A percentile compares a stretch with the other conserved stretches of the same genome.
Conservation (phyloP, 176 grass and related monocot species). For the Zoysia japonica region DNA sequence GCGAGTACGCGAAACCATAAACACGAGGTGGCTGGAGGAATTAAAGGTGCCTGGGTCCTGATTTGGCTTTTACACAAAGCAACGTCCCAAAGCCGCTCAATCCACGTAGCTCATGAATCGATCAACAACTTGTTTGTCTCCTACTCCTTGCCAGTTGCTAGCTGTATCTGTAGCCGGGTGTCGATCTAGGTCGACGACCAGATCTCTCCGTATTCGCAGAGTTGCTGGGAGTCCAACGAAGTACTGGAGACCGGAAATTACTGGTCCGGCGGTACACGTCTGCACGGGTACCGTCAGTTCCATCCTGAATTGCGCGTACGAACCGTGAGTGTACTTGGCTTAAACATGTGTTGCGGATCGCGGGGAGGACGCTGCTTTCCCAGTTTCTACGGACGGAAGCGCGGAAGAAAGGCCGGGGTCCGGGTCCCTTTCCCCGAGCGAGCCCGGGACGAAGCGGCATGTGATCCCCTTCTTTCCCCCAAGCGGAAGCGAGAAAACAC, state of each 20-base stretch:
- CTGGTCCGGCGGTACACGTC: background rate
- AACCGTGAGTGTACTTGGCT: background rate
- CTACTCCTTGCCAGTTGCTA: background rate
- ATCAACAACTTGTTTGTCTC: background rate
- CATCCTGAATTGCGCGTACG: background rate
- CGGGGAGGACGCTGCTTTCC: background rate
- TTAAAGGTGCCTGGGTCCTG: slow-evolving; percentile 12
- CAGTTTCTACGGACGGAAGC: slow-evolving; percentile 17
- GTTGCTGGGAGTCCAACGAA: background rate
- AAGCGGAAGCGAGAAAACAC: background rate
- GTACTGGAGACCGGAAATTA: background rate
- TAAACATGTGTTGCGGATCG: background rate
- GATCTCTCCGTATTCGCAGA: background rate
- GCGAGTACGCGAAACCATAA: slow-evolving; percentile 29
- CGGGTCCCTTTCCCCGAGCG: too few relatives aligned
- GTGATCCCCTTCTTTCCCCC: background rate
- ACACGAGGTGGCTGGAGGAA: slow-evolving; percentile 4
- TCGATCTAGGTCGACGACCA: background rate
- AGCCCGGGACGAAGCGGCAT: too few relatives aligned
- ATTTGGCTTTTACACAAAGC: slow-evolving; percentile 49
- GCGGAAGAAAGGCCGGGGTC: background rate
- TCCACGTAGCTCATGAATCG: background rate
- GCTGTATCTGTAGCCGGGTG: background rate
- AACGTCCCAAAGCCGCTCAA: slow-evolving; percentile 1
- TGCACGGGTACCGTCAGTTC: background rate